Evolutionary conservation across 108 stramenopile species (phyloP).

Genomic region (Stephanodiscus triporus): DNA sequence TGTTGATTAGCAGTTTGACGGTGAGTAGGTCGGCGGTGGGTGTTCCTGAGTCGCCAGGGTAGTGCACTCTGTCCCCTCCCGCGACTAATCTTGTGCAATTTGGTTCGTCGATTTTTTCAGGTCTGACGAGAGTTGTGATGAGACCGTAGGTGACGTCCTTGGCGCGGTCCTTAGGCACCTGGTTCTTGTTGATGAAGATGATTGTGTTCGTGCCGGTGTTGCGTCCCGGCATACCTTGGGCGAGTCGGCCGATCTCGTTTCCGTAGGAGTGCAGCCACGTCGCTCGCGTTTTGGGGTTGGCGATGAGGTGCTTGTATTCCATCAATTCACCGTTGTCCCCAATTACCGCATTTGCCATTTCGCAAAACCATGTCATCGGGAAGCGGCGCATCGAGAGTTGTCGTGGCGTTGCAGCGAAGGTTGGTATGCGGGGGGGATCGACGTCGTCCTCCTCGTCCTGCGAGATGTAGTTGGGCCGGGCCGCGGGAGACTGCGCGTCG

Average conservation of each 20-base stretch:
- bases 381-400: not conserved
- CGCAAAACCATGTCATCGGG: not conserved
- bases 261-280: conserved; percentile 15
- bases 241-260: conserved; percentile 25
- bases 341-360: not conserved
- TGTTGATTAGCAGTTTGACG: conserved; percentile 52
- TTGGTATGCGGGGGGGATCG: no score
- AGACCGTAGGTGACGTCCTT: conserved; percentile 31
- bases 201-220: conserved; percentile 4
- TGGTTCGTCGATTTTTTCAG: conserved; percentile 25
- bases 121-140: conserved; percentile 14
- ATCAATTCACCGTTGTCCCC: not conserved
- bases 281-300: not conserved
- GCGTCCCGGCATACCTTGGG: conserved; percentile 1
- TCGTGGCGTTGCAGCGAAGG: no score
- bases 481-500: no score
- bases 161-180: not conserved
- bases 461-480: no score
- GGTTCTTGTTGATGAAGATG: not conserved
- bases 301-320: not conserved
- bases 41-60: conserved; percentile 27
- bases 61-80: conserved; percentile 44
- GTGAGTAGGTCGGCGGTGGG: conserved; percentile 39
- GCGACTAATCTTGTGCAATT: conserved; percentile 34
- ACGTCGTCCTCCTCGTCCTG: no score